Conservation (phyloP, 495 filamentous ascomycete genomes). For the Cenococcum geophilum region DNA sequence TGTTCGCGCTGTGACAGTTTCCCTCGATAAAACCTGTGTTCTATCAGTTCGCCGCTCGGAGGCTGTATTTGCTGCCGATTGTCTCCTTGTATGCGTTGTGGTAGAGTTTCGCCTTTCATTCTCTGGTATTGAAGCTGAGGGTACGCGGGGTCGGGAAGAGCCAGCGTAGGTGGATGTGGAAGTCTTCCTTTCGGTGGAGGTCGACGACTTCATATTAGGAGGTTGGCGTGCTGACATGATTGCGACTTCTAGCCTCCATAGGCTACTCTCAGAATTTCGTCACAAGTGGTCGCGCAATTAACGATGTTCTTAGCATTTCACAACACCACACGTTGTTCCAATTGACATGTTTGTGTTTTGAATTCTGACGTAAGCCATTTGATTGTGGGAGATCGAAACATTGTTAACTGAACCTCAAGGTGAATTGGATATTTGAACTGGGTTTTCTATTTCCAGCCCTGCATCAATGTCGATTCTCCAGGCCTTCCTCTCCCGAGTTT, state of each 20-base stretch:
- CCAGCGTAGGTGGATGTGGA: slow-evolving; percentile 10
- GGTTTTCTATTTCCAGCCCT: no score
- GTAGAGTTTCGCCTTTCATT: slow-evolving; percentile 23
- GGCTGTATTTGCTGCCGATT: slow-evolving; percentile 10
- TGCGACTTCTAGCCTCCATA: slow-evolving; percentile 18
- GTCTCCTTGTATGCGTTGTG: slow-evolving; percentile 22
- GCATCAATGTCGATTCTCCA: no score
- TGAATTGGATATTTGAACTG: neutral
- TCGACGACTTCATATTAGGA: slow-evolving; percentile 14
- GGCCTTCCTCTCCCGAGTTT: no score
- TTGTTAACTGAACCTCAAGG: no score
- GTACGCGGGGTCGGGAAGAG: slow-evolving; percentile 28
- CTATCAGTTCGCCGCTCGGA: slow-evolving; percentile 28
- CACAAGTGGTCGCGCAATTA: neutral
- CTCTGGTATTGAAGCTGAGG: slow-evolving; percentile 20
- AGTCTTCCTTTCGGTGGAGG: slow-evolving; percentile 19
- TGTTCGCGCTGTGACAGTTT: slow-evolving; percentile 49
- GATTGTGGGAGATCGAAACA: neutral
- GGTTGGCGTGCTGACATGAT: slow-evolving; percentile 27
- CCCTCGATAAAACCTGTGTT: slow-evolving; percentile 24
- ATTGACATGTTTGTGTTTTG: slow-evolving; percentile 1
- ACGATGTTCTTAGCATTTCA: neutral
- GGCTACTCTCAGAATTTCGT: neutral
- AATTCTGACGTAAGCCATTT: neutral
- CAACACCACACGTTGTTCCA: neutral